These are phyloP conservation scores for Pyrenula massariospora DNA, from an alignment of 495 filamentous ascomycete species.

Conservation along the genomic window DNA sequence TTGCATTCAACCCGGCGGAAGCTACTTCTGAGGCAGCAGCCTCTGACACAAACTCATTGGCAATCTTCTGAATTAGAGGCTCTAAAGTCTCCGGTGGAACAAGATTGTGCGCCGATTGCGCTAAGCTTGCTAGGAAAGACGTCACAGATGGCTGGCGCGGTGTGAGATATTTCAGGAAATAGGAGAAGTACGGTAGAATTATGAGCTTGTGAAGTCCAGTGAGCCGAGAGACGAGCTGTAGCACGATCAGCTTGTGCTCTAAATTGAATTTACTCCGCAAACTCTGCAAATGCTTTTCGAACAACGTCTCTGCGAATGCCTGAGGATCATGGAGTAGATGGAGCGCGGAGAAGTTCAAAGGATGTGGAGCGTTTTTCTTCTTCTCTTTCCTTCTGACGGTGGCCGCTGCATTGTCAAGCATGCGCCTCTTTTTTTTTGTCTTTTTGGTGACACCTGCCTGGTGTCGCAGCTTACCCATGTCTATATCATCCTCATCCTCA, in stretches of 20 bases:
- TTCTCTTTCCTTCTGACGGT: conserved; percentile 71
- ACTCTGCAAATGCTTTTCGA: conserved; percentile 82
- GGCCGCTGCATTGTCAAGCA: conserved; percentile 64
- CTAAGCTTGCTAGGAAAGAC: conserved; percentile 84
- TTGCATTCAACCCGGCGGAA: conserved; percentile 85
- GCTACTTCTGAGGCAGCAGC: conserved; percentile 84
- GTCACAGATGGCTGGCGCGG: conserved; percentile 89
- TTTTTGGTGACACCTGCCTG: conserved; percentile 90
- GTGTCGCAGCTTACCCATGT: conserved; percentile 73
- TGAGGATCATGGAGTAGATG: conserved; percentile 94
- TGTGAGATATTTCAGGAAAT: conserved; percentile 74
- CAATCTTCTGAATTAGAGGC: conserved; percentile 87
- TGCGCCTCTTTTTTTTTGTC: conserved; percentile 70
- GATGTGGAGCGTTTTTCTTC: conserved; percentile 77
- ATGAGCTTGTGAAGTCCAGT: conserved; percentile 88
- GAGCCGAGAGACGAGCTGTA: conserved; percentile 82
- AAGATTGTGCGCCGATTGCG: conserved; percentile 80
- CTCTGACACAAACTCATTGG: conserved; percentile 96
- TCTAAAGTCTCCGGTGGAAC: conserved; percentile 91
- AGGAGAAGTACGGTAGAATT: conserved; percentile 74
- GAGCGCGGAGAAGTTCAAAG: conserved; percentile 95
- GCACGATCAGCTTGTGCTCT: conserved; percentile 78
- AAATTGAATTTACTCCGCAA: conserved; percentile 74
- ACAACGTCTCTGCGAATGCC: conserved; percentile 82
- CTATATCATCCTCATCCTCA: conserved; percentile 63